phyloP scores from a whole-genome alignment of 1,139 yeast species.

The Oligophagozyma castellii region DNA sequence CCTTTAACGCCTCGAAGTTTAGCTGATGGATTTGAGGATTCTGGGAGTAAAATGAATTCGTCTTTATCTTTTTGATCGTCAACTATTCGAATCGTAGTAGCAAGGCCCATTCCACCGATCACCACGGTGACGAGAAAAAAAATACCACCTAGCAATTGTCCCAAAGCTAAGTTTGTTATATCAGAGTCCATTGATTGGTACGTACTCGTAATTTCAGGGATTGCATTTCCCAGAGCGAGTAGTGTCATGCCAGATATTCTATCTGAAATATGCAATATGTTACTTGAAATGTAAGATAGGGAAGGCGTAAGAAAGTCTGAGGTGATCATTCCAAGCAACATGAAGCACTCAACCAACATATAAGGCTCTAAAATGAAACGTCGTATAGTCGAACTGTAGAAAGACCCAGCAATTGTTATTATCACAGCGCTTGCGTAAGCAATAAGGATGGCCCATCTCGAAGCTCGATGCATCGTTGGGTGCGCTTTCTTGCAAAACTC shows the following conservation, averaged over 20 bases:
- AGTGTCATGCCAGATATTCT: conserved; percentile 78
- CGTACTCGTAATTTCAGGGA: conserved; percentile 82
- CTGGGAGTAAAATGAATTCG: no score
- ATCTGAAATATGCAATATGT: conserved; percentile 47
- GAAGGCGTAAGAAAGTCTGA: conserved; percentile 23
- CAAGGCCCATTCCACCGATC: conserved; percentile 17
- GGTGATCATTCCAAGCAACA: conserved; percentile 18
- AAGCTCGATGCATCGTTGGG: no score
- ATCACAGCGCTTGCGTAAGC: conserved; percentile 3
- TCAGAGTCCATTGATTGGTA: conserved; percentile 62
- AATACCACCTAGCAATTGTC: conserved; percentile 72
- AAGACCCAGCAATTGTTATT: conserved; percentile 2
- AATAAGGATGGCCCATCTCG: conserved; percentile 5
- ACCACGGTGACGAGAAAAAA: conserved; percentile 21
- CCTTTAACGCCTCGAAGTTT: no score
- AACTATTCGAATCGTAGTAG: conserved; percentile 8
- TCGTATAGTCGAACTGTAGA: conserved; percentile 1
- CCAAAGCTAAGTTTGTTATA: conserved; percentile 65
- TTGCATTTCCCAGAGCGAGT: conserved; percentile 81
- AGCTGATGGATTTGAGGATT: neutral
- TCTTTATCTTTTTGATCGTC: neutral
- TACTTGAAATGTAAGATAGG: conserved; percentile 17
- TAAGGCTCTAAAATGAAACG: conserved; percentile 8
- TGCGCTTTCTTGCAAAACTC: no score
- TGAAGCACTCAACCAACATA: conserved; percentile 14